Base-by-base conservation (phyloP, 2,329 filamentous ascomycete species). In the Scorias spongiosa region DNA sequence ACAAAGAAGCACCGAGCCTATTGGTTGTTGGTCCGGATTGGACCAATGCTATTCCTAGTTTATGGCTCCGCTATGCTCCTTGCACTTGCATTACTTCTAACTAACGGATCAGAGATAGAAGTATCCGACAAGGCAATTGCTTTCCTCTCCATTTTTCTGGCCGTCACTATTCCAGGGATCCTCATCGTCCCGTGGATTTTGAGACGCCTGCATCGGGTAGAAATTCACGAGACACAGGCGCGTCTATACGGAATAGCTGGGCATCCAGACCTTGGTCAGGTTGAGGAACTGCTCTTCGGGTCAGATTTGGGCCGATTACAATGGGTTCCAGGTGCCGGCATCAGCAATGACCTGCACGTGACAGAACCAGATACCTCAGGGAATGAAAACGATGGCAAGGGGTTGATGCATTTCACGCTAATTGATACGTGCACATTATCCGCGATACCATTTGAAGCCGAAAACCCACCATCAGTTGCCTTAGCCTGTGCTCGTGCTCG, bases 231-330 rank as follows among this genome's bases (percentile, higher is more conserved):
- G 8, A 57, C 60, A 8, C 64, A 67, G 43, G 58, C 66, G 12
- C 66, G 63, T 59, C 53, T 69, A 40, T 66, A 68, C 45, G 66
- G 65, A 2, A 60, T 68, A 17, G 63, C 67, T 43, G 65, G 65
- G 0, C 60, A 66, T 46, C 56, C 66, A 48, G 49, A 58, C n/a
- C 49, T 67, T 10, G 54, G 53, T 4, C 55, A 56, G 5, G 63
- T 67, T 29, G 65, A 68, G 46, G 47, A 44, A 9, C 52, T 58
- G 20, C 58, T 67, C 28, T 67, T 67, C 41, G 65, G 65, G 15
- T 54, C 52, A 2, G 51, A 61, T 12, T 43, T 60, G 5, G 56
- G 54, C 6, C 53, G 63, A 7, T 52, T 67, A 39, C 54, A 54
- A 29, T 67, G 65, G 64, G 56, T 57, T 6, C 46, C 9, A 9